Percentiles rank a stretch among this genome's conserved stretches.
These are phyloP conservation scores for Hypocrella siamensis DNA, from an alignment of 2,329 filamentous ascomycete species.

Conservation along the genomic window DNA sequence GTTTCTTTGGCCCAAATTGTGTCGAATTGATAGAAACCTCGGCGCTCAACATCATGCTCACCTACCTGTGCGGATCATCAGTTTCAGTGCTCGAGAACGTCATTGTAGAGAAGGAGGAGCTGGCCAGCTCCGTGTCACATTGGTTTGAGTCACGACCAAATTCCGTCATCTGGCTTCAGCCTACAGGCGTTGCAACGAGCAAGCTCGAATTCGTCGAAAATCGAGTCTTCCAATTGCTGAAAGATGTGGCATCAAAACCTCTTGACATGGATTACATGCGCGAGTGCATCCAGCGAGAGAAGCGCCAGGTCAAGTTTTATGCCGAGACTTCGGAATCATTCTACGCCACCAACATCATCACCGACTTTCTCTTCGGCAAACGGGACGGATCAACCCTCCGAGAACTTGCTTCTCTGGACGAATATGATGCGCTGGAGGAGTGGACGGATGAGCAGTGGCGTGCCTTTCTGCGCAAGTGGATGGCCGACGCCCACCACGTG, in stretches of 20 bases:
- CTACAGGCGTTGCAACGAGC: constrained; percentile 75
- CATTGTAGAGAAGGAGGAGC: constrained; percentile 82
- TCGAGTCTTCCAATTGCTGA: constrained; percentile 68
- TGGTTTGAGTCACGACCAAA: constrained; percentile 67
- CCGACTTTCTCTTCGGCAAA: constrained; percentile 80
- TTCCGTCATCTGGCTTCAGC: constrained; percentile 69
- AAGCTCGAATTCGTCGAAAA: constrained; percentile 74
- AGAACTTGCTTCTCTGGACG: constrained; percentile 37
- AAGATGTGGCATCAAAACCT: constrained; percentile 63
- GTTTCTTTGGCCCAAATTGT: constrained; percentile 74
- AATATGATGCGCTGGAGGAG: constrained; percentile 53
- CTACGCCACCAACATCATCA: constrained; percentile 75
- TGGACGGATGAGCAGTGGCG: constrained; percentile 84
- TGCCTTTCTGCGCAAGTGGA: constrained; percentile 66
- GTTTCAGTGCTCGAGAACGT: constrained; percentile 83
- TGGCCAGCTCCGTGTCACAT: constrained; percentile 74
- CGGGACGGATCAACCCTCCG: constrained; percentile 65
- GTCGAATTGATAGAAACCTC: constrained; percentile 51
- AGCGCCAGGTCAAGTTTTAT: constrained; percentile 66
- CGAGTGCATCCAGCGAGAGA: constrained; percentile 72
- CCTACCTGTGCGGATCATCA: constrained; percentile 85
- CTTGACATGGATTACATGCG: constrained; percentile 82
- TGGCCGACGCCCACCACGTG: constrained; percentile 71
- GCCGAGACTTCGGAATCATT: constrained; percentile 70
- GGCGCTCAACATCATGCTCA: constrained; percentile 65